Percentiles rank a stretch among this genome's conserved stretches.
These are phyloP conservation scores for Mortierella sp. DNA, from an alignment of 371 early-diverging fungal genomes.

Conservation along the genomic window DNA sequence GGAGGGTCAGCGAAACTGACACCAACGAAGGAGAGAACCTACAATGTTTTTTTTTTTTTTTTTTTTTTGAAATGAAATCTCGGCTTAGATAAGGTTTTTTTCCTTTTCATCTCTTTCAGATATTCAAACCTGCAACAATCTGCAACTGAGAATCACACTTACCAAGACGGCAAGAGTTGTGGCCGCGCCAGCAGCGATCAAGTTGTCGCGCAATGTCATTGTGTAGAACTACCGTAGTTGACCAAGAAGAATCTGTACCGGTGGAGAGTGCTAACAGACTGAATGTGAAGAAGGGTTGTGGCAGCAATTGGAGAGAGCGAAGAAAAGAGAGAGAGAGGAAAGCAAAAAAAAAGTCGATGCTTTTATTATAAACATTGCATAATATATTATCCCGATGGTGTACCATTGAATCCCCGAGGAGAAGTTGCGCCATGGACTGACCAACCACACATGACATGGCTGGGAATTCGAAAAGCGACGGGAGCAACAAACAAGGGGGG, in stretches of 20 bases:
- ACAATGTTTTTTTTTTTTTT: neutral
- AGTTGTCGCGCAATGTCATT: slow-evolving; percentile 13
- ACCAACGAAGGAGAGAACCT: slow-evolving; percentile 32
- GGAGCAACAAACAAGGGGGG: slow-evolving; percentile 5
- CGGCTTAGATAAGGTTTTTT: neutral
- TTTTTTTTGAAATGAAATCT: neutral
- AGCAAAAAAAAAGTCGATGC: too few relatives aligned
- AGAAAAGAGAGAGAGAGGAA: neutral
- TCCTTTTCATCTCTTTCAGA: neutral
- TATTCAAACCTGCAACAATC: neutral
- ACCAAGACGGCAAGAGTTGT: slow-evolving; percentile 7
- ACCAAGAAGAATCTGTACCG: neutral
- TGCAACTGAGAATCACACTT: neutral
- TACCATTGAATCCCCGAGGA: too few relatives aligned
- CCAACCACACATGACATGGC: neutral
- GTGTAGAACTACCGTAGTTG: neutral
- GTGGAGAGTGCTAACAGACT: neutral
- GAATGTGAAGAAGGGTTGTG: neutral
- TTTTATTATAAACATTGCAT: neutral
- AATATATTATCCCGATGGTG: too few relatives aligned
- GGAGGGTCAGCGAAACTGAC: slow-evolving; percentile 32
- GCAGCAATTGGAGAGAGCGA: neutral
- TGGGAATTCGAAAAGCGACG: neutral
- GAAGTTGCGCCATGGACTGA: neutral
- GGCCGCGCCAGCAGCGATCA: slow-evolving; percentile 11